Base-by-base conservation (phyloP, 2,329 filamentous ascomycete genomes). In the Teratosphaeria destructans region DNA sequence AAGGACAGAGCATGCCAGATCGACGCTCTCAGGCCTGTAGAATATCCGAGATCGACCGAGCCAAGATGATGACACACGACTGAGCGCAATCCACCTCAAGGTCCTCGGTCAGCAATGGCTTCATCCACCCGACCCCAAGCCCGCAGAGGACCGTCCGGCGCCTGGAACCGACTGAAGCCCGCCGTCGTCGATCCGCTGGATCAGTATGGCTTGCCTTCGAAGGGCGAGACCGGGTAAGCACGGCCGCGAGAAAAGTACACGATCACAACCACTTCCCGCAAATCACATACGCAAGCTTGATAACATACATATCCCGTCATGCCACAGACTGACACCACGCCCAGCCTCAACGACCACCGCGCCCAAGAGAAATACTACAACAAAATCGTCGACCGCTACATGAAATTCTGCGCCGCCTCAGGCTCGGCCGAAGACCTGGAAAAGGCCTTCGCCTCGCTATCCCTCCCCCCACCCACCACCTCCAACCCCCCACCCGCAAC, bases 341-440 rank as follows among this genome's bases (percentile, higher is more conserved):
- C 43, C 10, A 80, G 77, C 61, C 70, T 78, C 26, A 75, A 77
- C 60, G 85, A 93, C 67, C 78, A 82, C 74, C 90, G 89, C 75
- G 83, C 82, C 7, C 93, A 97, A 75, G 88, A 95, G 73, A 79
- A 79, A 58, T 96, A 93, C 77, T 96, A 93, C 75, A 85, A 86
- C 71, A 89, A 86, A 71, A 95, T 96, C 67, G 85, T 92, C 60
- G 87, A 93, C 70, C 85, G 90, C 55, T 96, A 95, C 76, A 87
- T 96, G 83, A 84, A 85, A 63, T 95, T 96, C 73, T 95, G 91
- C 78, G 88, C 89, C 56, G 81, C 86, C 39, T 84, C 85, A 16
- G 83, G 85, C 59, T 83, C 87, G 69, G 81, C 85, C 57, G 85
- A 89, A 64, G 85, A 88, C 65, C 83, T 96, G 29, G 83, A 91